Base-by-base conservation (phyloP, 306 rosid genomes). In the Rosa persica region DNA sequence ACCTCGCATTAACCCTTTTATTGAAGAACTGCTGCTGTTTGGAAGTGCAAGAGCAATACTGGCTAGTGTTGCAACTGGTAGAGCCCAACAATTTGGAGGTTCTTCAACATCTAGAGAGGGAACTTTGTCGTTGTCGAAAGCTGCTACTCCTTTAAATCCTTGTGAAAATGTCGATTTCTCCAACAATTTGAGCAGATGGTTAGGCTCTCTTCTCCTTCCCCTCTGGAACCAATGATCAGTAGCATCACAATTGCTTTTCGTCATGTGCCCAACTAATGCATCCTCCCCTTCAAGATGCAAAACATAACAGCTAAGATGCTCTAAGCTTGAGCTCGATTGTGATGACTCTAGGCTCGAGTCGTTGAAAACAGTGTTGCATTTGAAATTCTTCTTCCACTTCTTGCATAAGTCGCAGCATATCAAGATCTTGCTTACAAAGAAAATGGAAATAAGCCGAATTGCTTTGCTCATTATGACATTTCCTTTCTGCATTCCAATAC, bases 251-350 rank as follows among this genome's bases (percentile, higher is more conserved):
- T 90, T 90, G 22, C 83, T 70, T 73, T 75, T 84, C 80, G 88
- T 30, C 94, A 92, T 92, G 81, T 86, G 79, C 55, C 49, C 84
- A 79, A 88, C 95, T 13, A 94, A 85, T 15, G 79, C 89, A 62
- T 92, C 88, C 83, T 94, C 98, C 11, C 97, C 98, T 86, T 90
- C 95, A 30, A 94, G 98, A 83, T 90, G 89, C 67, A 94, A 79
- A 82, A 94, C 91, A 68, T 88, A 94, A 42, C 86, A 69, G n/a
- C 91, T 80, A 0, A 94, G 86, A 73, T 92, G 86, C 47, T 92
- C 96, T 12, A 73, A 42, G 67, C 58, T 88, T 6, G 78, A 55
- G 43, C 51, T 73, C 17, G 74, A 42, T 48, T 25, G 72, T 25
- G 85, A 81, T 40, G 86, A 81, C 16, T 68, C 91, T 34, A 83